A percentile compares a stretch with the other conserved stretches of the same genome.
These are phyloP conservation scores for Aspergillus glaucus DNA, from an alignment of 2,329 filamentous ascomycete genomes.

Conservation along the genomic window DNA sequence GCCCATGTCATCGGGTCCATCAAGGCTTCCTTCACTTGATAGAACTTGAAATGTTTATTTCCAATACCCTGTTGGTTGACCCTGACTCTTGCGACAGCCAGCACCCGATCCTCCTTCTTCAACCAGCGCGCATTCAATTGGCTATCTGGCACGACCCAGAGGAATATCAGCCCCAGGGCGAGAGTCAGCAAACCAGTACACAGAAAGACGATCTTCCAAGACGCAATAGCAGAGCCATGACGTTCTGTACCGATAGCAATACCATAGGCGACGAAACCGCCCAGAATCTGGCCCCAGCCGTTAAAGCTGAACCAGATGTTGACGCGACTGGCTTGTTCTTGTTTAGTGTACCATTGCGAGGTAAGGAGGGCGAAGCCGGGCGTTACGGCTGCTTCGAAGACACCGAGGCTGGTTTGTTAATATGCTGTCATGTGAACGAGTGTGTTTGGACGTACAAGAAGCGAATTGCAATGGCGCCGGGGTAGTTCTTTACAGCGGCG, in stretches of 20 bases:
- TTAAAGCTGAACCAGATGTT: slow-evolving; percentile 66
- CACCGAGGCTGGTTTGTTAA: slow-evolving; percentile 48
- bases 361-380: slow-evolving; percentile 64
- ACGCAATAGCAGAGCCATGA: slow-evolving; percentile 52
- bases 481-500: slow-evolving; percentile 55
- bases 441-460: slow-evolving; percentile 31
- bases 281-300: slow-evolving; percentile 58
- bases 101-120: slow-evolving; percentile 58
- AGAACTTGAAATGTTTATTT: slow-evolving; percentile 61
- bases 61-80: slow-evolving; percentile 71
- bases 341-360: slow-evolving; percentile 64
- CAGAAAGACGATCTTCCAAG: slow-evolving; percentile 61
- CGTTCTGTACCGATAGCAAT: slow-evolving; percentile 52
- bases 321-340: slow-evolving; percentile 58
- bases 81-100: slow-evolving; percentile 65
- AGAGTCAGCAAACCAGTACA: slow-evolving; percentile 50
- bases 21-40: slow-evolving; percentile 58
- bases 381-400: slow-evolving; percentile 63
- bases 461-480: slow-evolving; percentile 57
- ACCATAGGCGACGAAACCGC: slow-evolving; percentile 57
- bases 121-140: slow-evolving; percentile 58
- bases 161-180: slow-evolving; percentile 43
- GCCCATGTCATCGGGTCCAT: slow-evolving; percentile 55
- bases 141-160: slow-evolving; percentile 52
- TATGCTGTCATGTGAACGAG: neutral